A percentile compares a stretch with the other conserved stretches of the same genome.
Evolutionary conservation across 148 eudicot species (phyloP).

Genomic region (Euryodendron excelsum): DNA sequence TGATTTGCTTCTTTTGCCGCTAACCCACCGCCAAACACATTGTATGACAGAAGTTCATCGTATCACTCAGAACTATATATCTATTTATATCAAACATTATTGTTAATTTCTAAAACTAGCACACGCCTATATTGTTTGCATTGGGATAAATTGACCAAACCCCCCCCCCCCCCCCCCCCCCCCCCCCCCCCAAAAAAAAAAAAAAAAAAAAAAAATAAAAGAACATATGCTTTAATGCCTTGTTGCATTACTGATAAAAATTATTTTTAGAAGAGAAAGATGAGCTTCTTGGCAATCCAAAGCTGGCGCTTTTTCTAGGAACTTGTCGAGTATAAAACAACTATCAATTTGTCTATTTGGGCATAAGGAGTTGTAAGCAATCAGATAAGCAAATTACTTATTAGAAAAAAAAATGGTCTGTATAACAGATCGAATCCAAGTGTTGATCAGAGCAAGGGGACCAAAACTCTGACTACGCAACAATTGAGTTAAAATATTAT

Average conservation of each 20-base stretch:
- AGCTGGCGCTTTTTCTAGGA: background rate
- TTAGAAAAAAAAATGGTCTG: background rate
- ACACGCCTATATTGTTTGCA: background rate
- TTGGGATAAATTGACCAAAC: background rate
- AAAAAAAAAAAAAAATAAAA: too few relatives aligned
- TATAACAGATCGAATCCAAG: background rate
- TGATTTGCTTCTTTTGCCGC: background rate
- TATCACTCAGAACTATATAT: background rate
- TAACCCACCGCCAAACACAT: background rate
- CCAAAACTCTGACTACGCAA: too few relatives aligned
- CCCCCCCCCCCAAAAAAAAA: too few relatives aligned
- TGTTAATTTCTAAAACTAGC: background rate
- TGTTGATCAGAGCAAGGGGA: background rate
- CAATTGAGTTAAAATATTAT: too few relatives aligned
- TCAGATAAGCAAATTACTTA: background rate
- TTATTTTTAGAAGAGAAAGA: background rate
- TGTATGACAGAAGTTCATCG: too few relatives aligned
- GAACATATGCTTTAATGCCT: conserved; percentile 6
- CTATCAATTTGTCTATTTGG: background rate
- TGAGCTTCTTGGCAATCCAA: background rate
- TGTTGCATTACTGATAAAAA: background rate
- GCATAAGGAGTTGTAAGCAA: background rate
- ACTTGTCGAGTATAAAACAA: background rate
- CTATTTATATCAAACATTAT: background rate
- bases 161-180: too few relatives aligned